Percentiles rank a stretch among this genome's conserved stretches.
Evolutionary conservation across 2,329 filamentous ascomycete species (phyloP).

Genomic region (Gyromitra esculenta): DNA sequence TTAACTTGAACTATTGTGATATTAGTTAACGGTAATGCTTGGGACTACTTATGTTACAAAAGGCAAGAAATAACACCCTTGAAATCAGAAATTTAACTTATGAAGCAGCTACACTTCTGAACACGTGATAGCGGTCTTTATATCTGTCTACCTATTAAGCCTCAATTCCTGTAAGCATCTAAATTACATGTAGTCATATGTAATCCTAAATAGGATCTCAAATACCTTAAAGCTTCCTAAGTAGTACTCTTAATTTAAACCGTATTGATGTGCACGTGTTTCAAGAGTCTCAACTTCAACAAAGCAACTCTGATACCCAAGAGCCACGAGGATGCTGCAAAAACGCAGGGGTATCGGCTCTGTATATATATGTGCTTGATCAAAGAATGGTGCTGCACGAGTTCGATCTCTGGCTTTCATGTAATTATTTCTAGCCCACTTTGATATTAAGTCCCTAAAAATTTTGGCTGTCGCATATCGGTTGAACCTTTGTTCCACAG

Average conservation of each 20-base stretch:
- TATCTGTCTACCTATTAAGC: background rate
- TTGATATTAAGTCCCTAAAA: background rate
- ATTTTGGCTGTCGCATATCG: background rate
- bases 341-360: background rate
- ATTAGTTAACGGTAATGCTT: background rate
- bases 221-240: background rate
- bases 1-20: background rate
- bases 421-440: background rate
- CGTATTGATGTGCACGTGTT: background rate
- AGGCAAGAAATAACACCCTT: background rate
- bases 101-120: background rate
- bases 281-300: background rate
- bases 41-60: background rate
- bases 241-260: background rate
- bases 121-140: background rate
- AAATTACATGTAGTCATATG: background rate
- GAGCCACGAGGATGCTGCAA: background rate
- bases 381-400: background rate
- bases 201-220: background rate
- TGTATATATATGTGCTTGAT: slow-evolving; percentile 3
- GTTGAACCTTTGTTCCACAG: background rate
- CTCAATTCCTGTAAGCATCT: background rate
- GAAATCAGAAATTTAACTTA: slow-evolving; percentile 1
- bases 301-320: background rate
- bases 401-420: background rate